phyloP scores from a whole-genome alignment of 2,329 filamentous ascomycete species.

The Apiospora phragmitis region DNA sequence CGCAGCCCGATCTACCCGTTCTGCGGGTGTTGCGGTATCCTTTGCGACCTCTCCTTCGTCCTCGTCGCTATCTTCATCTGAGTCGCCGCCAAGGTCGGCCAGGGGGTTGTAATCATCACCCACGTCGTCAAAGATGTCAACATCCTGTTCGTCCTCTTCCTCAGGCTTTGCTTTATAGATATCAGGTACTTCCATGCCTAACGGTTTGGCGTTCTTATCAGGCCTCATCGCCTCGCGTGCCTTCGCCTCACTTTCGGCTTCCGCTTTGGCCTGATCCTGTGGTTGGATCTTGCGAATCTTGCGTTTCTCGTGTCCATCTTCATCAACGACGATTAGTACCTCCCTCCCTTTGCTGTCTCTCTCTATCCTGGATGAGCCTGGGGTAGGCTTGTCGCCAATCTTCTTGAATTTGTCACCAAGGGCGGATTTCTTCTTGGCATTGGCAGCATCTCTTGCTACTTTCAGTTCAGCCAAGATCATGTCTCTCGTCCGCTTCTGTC shows the following conservation, averaged over 20 bases:
- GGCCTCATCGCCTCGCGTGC: conserved; percentile 48
- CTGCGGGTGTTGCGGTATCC: conserved; percentile 24
- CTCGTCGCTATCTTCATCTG: conserved; percentile 38
- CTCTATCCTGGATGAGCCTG: conserved; percentile 57
- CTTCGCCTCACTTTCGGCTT: conserved; percentile 32
- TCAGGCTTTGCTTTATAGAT: conserved; percentile 51
- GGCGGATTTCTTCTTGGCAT: conserved; percentile 50
- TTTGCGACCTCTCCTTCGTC: conserved; percentile 16
- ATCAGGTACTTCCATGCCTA: conserved; percentile 68
- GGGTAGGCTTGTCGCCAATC: conserved; percentile 53
- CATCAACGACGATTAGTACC: conserved; percentile 65
- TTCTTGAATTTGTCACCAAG: conserved; percentile 65
- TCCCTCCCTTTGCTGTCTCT: conserved; percentile 61
- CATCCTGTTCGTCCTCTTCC: conserved; percentile 54
- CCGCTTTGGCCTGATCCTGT: conserved; percentile 28
- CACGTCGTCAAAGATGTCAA: conserved; percentile 66
- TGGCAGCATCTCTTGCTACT: conserved; percentile 60
- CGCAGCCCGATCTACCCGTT: conserved; percentile 23
- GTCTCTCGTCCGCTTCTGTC: conserved; percentile 63
- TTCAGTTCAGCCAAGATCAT: conserved; percentile 70
- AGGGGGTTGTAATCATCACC: conserved; percentile 69
- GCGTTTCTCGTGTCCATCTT: conserved; percentile 65
- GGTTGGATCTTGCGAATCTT: conserved; percentile 59
- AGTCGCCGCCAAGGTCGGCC: conserved; percentile 53
- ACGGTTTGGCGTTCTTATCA: conserved; percentile 55